Evolutionary conservation across 805 yeast species (phyloP), one percentile per base, ranked within the genome.

Genomic region (Ogataea ganodermae): DNA sequence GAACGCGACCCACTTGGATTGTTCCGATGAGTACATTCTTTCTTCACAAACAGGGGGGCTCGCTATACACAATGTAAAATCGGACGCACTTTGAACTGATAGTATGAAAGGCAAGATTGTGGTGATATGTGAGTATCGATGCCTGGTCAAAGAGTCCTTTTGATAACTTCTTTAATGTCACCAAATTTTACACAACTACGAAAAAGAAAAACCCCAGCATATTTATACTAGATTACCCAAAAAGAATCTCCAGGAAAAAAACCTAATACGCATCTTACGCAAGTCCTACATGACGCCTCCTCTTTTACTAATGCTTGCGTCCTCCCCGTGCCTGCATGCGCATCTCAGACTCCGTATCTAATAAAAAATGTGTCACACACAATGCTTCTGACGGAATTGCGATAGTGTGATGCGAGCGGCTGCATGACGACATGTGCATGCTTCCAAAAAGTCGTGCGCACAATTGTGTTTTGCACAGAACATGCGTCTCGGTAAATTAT

Each of bases 1-100:
- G 62, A 80, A 82, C 1, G 87, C 87, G 44, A 75, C 78, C 84
- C 84, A 79, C 58, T 73, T 80, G 33, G 76, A 63, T 12, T 67
- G 59, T 35, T 75, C 78, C 5, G 75, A 61, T 1, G 71, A 61
- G 59, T 77, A 76, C 35, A 65, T 66, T 5, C 13, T 22, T 22
- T 8, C 6, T 16, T n/a, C 17, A 9, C n/a, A n/a, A n/a, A n/a
- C n/a, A n/a, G n/a, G n/a, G n/a, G n/a, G n/a, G n/a, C n/a, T n/a
- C n/a, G n/a, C n/a, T n/a, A n/a, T n/a, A n/a, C n/a, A n/a, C n/a
- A n/a, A n/a, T n/a, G n/a, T n/a, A n/a, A n/a, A n/a, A n/a, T n/a
- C n/a, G n/a, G n/a, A n/a, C n/a, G n/a, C n/a, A n/a, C n/a, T n/a
- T n/a, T n/a, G n/a, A n/a, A n/a, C n/a, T n/a, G n/a, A n/a, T n/a